A percentile compares a stretch with the other conserved stretches of the same genome.
These are phyloP conservation scores for Arthroderma uncinatum DNA, from an alignment of 2,329 filamentous ascomycete species.

Conservation along the genomic window DNA sequence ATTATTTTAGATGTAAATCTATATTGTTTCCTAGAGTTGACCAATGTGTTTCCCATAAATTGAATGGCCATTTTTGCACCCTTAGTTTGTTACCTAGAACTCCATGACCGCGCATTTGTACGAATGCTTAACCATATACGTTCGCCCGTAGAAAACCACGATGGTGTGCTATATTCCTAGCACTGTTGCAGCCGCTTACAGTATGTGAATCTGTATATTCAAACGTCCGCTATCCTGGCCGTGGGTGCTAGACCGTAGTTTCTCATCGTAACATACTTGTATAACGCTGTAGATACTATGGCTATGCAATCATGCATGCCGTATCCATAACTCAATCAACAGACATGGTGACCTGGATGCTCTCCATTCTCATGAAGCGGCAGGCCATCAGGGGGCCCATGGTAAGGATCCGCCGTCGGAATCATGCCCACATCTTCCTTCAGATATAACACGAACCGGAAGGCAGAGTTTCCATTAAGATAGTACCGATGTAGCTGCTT, in stretches of 20 bases:
- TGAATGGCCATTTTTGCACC: not conserved
- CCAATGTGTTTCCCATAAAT: not conserved
- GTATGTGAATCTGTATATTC: not conserved
- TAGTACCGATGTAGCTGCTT: slow-evolving; percentile 95
- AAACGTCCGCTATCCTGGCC: not conserved
- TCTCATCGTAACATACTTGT: not conserved
- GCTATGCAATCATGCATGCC: not conserved
- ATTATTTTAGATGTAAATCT: not conserved
- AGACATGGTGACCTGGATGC: slow-evolving; percentile 7
- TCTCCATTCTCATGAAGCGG: slow-evolving; percentile 15
- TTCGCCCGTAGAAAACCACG: no score
- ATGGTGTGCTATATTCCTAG: no score
- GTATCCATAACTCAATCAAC: not conserved
- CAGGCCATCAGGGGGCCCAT: slow-evolving; percentile 11
- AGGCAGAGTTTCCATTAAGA: slow-evolving; percentile 90
- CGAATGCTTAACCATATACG: no score
- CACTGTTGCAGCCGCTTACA: no score
- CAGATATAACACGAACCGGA: slow-evolving; percentile 71
- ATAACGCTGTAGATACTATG: not conserved
- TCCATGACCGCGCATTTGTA: no score
- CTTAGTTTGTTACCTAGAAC: not conserved
- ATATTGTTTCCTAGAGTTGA: not conserved
- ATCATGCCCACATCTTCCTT: slow-evolving; percentile 47
- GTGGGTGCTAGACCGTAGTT: not conserved
- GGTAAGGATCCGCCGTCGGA: slow-evolving; percentile 24